A percentile compares a stretch with the other conserved stretches of the same genome.
These are phyloP conservation scores for Sphagnum contortum DNA, from an alignment of 225 moss, liverwort and hornwort species.

Conservation along the genomic window DNA sequence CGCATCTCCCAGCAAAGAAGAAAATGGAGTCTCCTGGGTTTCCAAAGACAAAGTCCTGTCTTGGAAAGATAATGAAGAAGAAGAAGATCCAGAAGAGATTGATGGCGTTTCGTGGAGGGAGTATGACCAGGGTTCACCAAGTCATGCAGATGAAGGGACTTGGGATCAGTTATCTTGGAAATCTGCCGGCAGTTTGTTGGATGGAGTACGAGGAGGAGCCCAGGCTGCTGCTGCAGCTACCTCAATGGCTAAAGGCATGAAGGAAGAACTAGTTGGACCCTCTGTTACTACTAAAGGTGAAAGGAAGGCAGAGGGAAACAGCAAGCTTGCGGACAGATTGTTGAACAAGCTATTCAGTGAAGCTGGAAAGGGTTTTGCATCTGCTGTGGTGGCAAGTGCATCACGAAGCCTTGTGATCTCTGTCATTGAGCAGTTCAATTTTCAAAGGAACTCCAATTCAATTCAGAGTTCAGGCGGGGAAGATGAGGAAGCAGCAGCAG, in stretches of 20 bases:
- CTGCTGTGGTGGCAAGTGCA: conserved; percentile 80
- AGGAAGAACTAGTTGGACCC: conserved; percentile 23
- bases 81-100: too few relatives aligned
- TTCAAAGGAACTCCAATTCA: too few relatives aligned
- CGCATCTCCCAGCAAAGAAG: neutral
- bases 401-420: conserved; percentile 72
- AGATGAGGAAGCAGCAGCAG: too few relatives aligned
- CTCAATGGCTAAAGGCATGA: conserved; percentile 19
- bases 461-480: too few relatives aligned
- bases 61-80: too few relatives aligned
- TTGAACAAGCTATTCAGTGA: conserved; percentile 77
- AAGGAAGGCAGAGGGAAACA: conserved; percentile 26
- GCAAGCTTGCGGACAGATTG: conserved; percentile 41
- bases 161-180: conserved; percentile 11
- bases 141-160: too few relatives aligned
- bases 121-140: too few relatives aligned
- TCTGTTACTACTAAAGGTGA: conserved; percentile 11
- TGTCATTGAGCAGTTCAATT: conserved; percentile 42
- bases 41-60: too few relatives aligned
- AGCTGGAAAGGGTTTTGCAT: conserved; percentile 72
- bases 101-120: too few relatives aligned
- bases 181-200: conserved; percentile 4
- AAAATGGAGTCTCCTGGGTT: too few relatives aligned
- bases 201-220: conserved; percentile 12
- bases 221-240: conserved; percentile 17